Conservation (phyloP, 179 eudicot genomes). For the Silene noctiflora region DNA sequence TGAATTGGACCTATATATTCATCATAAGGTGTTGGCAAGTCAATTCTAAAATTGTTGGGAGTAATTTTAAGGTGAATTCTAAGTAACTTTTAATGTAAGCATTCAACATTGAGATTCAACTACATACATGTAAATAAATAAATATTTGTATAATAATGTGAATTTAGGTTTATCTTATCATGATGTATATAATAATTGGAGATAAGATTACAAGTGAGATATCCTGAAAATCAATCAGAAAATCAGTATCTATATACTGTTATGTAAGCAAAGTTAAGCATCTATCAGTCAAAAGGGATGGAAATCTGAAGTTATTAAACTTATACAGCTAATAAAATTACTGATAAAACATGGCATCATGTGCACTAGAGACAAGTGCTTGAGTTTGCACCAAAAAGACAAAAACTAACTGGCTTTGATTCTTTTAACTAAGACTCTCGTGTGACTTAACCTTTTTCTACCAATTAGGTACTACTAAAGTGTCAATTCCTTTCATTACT, state of each 20-base stretch:
- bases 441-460: constrained; percentile 10
- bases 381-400: constrained; percentile 18
- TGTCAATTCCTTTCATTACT: neutral
- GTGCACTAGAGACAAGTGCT: constrained; percentile 28
- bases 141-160: no score
- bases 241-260: no score
- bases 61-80: neutral
- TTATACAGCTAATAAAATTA: no score
- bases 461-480: neutral
- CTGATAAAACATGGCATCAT: constrained; percentile 16
- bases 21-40: constrained; percentile 1
- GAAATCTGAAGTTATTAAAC: no score
- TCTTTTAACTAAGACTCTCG: constrained; percentile 22
- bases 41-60: neutral
- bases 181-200: no score
- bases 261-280: no score
- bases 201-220: no score
- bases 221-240: no score
- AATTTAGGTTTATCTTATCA: no score
- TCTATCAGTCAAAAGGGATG: no score
- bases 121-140: neutral
- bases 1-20: neutral
- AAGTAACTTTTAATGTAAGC: neutral
- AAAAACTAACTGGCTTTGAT: constrained; percentile 1
- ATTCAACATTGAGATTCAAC: neutral